Percentiles rank a stretch among this genome's conserved stretches.
Evolutionary conservation across 164 flowering plant genomes (phyloP).

Genomic region (Cinnamomum chago): DNA sequence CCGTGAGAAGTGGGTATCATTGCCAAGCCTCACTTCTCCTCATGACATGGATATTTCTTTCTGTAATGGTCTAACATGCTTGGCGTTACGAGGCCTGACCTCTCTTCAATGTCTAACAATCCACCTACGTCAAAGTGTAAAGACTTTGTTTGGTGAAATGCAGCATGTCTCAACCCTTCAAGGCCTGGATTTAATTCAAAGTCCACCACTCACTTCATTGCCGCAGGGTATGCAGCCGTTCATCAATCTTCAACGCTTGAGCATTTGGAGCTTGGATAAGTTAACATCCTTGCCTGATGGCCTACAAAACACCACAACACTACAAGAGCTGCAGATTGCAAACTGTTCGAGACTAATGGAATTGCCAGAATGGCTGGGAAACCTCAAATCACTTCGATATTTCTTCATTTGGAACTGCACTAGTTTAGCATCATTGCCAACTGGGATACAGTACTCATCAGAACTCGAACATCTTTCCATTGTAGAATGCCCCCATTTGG

Average conservation of each 20-base stretch:
- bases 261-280: neutral
- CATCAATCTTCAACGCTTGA: neutral
- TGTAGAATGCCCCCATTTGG: neutral
- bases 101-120: neutral
- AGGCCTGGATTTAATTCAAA: neutral
- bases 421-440: neutral
- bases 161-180: too few relatives aligned
- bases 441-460: neutral
- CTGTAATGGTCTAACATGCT: too few relatives aligned
- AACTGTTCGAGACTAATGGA: neutral
- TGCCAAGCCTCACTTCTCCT: neutral
- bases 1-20: neutral
- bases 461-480: neutral
- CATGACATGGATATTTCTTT: too few relatives aligned
- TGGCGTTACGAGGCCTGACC: neutral
- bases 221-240: slow-evolving; percentile 4
- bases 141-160: neutral
- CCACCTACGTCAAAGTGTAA: neutral
- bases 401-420: neutral
- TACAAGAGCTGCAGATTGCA: neutral
- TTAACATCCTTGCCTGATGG: slow-evolving; percentile 9
- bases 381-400: neutral
- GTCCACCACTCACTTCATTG: neutral
- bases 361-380: slow-evolving; percentile 5
- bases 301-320: neutral